Conservation (phyloP, 192 early-diverging fungal species). For the Backusella westeae region DNA sequence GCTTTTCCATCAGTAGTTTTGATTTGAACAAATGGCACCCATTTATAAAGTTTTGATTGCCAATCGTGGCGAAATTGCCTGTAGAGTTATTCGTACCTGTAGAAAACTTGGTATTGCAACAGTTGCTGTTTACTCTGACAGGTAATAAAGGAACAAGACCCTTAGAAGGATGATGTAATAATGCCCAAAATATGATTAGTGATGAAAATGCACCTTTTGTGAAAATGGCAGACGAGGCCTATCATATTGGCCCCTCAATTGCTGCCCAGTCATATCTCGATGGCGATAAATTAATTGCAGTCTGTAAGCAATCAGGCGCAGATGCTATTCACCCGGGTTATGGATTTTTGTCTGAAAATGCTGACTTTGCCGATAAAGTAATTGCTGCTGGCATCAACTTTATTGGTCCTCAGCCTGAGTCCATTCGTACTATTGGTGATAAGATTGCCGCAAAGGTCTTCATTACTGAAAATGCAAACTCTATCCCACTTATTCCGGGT, state of each 20-base stretch:
- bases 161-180: too few relatives aligned
- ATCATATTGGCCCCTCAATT: slow-evolving; percentile 52
- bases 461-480: slow-evolving; percentile 47
- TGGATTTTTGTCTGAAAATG: slow-evolving; percentile 62
- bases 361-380: slow-evolving; percentile 52
- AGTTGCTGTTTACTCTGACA: slow-evolving; percentile 70
- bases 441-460: slow-evolving; percentile 60
- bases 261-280: slow-evolving; percentile 54
- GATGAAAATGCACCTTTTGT: slow-evolving; percentile 53
- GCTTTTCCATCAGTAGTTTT: slow-evolving; percentile 2
- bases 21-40: background rate
- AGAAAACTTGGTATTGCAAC: slow-evolving; percentile 62
- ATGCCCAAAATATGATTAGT: slow-evolving; percentile 15
- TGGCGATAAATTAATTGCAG: slow-evolving; percentile 51
- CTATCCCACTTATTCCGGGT: slow-evolving; percentile 62
- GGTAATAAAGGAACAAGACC: slow-evolving; percentile 25
- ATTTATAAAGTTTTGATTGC: slow-evolving; percentile 61
- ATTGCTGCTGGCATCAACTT: slow-evolving; percentile 50
- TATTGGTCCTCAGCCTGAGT: slow-evolving; percentile 55
- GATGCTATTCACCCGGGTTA: slow-evolving; percentile 62
- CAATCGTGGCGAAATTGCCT: slow-evolving; percentile 81
- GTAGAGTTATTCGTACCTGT: slow-evolving; percentile 68
- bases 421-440: slow-evolving; percentile 60
- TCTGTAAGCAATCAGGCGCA: slow-evolving; percentile 45
- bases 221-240: slow-evolving; percentile 53